Evolutionary conservation across 257 asterid species (phyloP).

Genomic region (Phtheirospermum japonicum): DNA sequence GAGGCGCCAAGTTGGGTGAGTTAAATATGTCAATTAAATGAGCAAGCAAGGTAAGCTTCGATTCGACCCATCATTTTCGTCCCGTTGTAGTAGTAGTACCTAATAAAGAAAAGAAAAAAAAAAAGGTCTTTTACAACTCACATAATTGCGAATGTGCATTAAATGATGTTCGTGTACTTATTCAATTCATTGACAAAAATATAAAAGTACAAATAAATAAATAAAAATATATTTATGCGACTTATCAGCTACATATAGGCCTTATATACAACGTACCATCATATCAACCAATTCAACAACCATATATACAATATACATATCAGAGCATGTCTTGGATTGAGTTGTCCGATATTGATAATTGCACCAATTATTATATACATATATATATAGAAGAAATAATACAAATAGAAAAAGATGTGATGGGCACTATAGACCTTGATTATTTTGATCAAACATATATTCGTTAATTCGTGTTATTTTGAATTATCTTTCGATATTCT

Average conservation of each 20-base stretch:
- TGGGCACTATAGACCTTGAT: too few species aligned
- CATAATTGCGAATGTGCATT: conserved; percentile 19
- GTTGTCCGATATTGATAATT: conserved; percentile 5
- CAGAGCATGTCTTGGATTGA: conserved; percentile 17
- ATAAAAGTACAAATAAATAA: not conserved
- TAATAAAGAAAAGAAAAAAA: too few species aligned
- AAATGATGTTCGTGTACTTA: not conserved
- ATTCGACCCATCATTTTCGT: conserved; percentile 24
- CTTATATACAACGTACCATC: too few species aligned
- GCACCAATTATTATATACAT: too few species aligned
- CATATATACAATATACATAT: too few species aligned
- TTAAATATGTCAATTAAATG: not conserved
- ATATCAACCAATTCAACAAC: too few species aligned
- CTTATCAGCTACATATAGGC: too few species aligned
- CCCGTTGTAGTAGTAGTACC: conserved; percentile 9
- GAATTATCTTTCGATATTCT: too few species aligned
- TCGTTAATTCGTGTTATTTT: too few species aligned
- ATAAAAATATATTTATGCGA: not conserved
- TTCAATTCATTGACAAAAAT: not conserved
- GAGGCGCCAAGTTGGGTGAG: not conserved
- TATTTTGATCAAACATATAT: too few species aligned
- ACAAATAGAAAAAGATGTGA: not conserved
- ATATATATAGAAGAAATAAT: not conserved
- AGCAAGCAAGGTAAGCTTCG: not conserved
- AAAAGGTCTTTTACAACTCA: conserved; percentile 17